phyloP scores from a whole-genome alignment of 352 stramenopile species.

The Globisporangium uncinulatum region DNA sequence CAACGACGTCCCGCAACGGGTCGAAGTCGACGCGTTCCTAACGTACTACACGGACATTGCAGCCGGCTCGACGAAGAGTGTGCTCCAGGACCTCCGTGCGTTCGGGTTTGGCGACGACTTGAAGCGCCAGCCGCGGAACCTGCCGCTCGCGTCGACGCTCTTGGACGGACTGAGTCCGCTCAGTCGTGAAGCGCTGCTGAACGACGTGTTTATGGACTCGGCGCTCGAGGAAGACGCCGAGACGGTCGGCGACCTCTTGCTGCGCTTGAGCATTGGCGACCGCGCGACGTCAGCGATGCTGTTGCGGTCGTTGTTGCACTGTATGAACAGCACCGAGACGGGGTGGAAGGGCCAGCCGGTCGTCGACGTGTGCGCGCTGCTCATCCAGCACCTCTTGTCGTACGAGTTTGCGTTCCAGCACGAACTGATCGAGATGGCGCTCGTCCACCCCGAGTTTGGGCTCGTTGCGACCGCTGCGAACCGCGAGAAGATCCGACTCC shows the following conservation, averaged over 20 bases:
- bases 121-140: constrained; percentile 33
- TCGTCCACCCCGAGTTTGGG: constrained; percentile 60
- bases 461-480: constrained; percentile 63
- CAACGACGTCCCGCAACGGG: constrained; percentile 21
- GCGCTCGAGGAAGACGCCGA: constrained; percentile 85
- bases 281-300: constrained; percentile 51
- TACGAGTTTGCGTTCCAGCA: constrained; percentile 55
- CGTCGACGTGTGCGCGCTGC: constrained; percentile 64
- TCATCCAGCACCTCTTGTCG: constrained; percentile 54
- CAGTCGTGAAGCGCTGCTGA: constrained; percentile 58
- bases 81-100: constrained; percentile 71
- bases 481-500: constrained; percentile 54
- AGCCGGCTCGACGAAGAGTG: constrained; percentile 64
- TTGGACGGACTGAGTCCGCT: constrained; percentile 46
- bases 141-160: constrained; percentile 32
- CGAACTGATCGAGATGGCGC: constrained; percentile 62
- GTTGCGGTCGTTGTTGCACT: constrained; percentile 64
- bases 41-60: constrained; percentile 80
- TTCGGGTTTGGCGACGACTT: constrained; percentile 83
- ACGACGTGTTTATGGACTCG: constrained; percentile 82
- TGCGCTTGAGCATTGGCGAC: constrained; percentile 65
- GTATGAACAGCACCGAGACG: constrained; percentile 74
- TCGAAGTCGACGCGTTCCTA: constrained; percentile 76
- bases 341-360: constrained; percentile 85
- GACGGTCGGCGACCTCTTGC: constrained; percentile 64